A percentile compares a stretch with the other conserved stretches of the same genome.
Conservation (phyloP, 1,284 basidiomycete genomes). For the Malassezia sp. region DNA sequence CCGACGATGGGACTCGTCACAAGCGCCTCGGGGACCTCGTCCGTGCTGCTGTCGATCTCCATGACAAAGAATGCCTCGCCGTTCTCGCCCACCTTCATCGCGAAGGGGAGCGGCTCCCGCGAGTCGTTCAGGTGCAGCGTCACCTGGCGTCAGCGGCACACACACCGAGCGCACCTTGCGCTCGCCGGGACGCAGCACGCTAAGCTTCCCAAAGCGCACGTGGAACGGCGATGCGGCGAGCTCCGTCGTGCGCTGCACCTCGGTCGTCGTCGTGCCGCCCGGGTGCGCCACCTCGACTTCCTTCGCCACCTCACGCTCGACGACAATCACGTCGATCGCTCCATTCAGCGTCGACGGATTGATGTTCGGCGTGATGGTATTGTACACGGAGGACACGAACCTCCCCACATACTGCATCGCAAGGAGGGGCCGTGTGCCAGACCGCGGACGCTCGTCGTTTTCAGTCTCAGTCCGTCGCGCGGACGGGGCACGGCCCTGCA, state of each 20-base stretch:
- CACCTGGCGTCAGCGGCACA: too few species aligned
- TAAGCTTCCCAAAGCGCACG: constrained; percentile 94
- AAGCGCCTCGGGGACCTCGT: constrained; percentile 76
- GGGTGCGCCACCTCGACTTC: constrained; percentile 51
- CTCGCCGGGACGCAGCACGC: constrained; percentile 83
- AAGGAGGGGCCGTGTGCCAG: too few species aligned
- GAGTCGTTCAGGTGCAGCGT: constrained; percentile 39
- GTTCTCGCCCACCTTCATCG: constrained; percentile 97
- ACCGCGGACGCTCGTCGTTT: too few species aligned
- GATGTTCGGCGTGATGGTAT: constrained; percentile 46
- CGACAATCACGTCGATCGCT: constrained; percentile 47
- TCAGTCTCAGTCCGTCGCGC: too few species aligned
- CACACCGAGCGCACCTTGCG: too few species aligned
- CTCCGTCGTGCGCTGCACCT: constrained; percentile 48
- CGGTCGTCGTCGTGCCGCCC: constrained; percentile 20
- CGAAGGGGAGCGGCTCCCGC: constrained; percentile 63
- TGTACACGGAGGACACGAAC: constrained; percentile 45
- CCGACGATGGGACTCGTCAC: constrained; percentile 67
- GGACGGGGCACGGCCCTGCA: constrained; percentile 7
- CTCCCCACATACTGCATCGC: constrained; percentile 46
- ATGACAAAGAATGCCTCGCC: constrained; percentile 99
- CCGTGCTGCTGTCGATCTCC: constrained; percentile 60
- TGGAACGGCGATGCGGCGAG: constrained; percentile 92
- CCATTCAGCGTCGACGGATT: constrained; percentile 45
- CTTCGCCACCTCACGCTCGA: constrained; percentile 49